Percentiles rank a stretch among this genome's conserved stretches.
phyloP scores from a whole-genome alignment of 805 yeast species.

The Candida succiphila region DNA sequence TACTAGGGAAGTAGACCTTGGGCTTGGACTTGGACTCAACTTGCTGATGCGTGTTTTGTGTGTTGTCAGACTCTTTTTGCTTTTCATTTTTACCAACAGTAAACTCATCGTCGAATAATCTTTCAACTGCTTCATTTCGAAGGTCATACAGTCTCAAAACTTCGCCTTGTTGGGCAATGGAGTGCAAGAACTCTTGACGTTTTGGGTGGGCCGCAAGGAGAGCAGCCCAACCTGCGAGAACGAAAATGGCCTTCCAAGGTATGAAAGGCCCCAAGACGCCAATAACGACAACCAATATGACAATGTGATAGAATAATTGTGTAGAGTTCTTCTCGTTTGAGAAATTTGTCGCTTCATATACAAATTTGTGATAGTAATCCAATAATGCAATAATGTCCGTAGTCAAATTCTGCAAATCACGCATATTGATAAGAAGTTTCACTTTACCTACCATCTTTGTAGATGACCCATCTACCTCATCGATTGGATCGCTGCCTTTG shows the following conservation, averaged over 20 bases:
- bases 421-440: conserved; percentile 48
- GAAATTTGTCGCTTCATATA: conserved; percentile 60
- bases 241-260: conserved; percentile 57
- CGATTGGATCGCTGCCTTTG: background rate
- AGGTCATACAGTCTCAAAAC: background rate
- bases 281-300: conserved; percentile 28
- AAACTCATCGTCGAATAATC: background rate
- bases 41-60: conserved; percentile 23
- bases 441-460: conserved; percentile 18
- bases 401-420: conserved; percentile 63
- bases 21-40: background rate
- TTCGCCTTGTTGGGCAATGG: background rate
- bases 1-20: conserved; percentile 10
- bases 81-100: background rate
- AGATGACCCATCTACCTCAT: conserved; percentile 3
- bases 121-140: background rate
- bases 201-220: conserved; percentile 54
- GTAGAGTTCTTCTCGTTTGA: conserved; percentile 62
- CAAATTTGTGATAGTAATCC: conserved; percentile 42
- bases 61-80: conserved; percentile 15
- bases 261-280: conserved; percentile 38
- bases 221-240: conserved; percentile 46
- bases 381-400: conserved; percentile 39
- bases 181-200: conserved; percentile 8
- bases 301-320: conserved; percentile 36